phyloP scores from a whole-genome alignment of 2,329 filamentous ascomycete genomes.

The Monilinia polystroma region DNA sequence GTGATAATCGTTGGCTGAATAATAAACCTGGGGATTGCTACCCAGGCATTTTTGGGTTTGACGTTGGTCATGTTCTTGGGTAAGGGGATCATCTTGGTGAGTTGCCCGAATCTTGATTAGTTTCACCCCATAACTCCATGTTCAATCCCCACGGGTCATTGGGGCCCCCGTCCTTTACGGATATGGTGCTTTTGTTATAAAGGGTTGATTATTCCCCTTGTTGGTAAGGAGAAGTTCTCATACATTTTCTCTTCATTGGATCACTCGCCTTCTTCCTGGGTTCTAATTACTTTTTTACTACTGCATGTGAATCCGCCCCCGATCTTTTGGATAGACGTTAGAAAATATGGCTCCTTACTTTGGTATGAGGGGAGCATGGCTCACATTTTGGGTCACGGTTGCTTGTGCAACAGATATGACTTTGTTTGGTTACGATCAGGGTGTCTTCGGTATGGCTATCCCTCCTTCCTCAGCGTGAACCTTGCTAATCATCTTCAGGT shows the following conservation, averaged over 20 bases:
- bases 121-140: neutral
- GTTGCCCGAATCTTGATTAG: slow-evolving; percentile 3
- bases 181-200: slow-evolving; percentile 6
- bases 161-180: neutral
- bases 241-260: neutral
- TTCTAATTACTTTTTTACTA: neutral
- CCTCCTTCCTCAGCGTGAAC: neutral
- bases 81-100: slow-evolving; percentile 1
- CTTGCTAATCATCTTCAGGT: slow-evolving; percentile 30
- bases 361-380: slow-evolving; percentile 53
- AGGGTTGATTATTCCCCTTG: slow-evolving; percentile 7
- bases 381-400: slow-evolving; percentile 55
- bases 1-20: slow-evolving; percentile 8
- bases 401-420: slow-evolving; percentile 49
- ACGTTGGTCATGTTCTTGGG: no score
- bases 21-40: slow-evolving; percentile 3
- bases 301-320: slow-evolving; percentile 1
- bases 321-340: neutral
- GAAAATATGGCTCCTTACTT: slow-evolving; percentile 44
- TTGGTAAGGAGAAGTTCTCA: neutral
- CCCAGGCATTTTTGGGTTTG: neutral
- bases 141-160: slow-evolving; percentile 6
- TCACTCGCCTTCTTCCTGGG: neutral
- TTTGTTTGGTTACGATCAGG: slow-evolving; percentile 49
- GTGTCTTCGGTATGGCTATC: slow-evolving; percentile 42